Evolutionary conservation across 768 basidiomycete genomes (phyloP).

Genomic region (Leccinum truebloodii): DNA sequence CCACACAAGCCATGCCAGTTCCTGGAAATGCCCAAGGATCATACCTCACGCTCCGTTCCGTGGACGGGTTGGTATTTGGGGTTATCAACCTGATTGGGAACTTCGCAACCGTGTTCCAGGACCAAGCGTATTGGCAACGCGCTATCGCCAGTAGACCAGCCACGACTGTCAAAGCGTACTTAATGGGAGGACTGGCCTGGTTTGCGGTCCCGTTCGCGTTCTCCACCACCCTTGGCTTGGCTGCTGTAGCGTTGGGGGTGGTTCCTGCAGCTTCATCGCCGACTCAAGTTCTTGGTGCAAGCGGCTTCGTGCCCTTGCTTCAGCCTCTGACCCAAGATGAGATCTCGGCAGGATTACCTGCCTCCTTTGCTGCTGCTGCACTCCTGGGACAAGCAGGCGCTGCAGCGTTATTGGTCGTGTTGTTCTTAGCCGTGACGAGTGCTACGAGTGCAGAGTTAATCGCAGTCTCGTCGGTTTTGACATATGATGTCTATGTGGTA

Average conservation of each 20-base stretch:
- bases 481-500: conserved; percentile 85
- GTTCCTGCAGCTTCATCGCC: conserved; percentile 32
- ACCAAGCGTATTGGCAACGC: conserved; percentile 88
- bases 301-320: conserved; percentile 44
- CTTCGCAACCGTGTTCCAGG: conserved; percentile 65
- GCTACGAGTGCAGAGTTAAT: conserved; percentile 91
- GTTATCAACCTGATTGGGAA: conserved; percentile 89
- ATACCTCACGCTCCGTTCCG: conserved; percentile 81
- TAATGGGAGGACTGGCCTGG: conserved; percentile 90
- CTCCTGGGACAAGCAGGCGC: conserved; percentile 82
- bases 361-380: conserved; percentile 81
- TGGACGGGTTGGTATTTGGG: conserved; percentile 77
- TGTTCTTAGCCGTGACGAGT: conserved; percentile 86
- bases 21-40: conserved; percentile 82
- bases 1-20: conserved; percentile 70
- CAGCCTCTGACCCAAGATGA: conserved; percentile 52
- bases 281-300: conserved; percentile 47
- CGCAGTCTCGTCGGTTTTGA: conserved; percentile 81
- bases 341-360: conserved; percentile 86
- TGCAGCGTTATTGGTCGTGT: conserved; percentile 70
- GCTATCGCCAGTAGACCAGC: conserved; percentile 86
- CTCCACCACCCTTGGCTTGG: conserved; percentile 84
- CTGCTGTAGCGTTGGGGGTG: conserved; percentile 77
- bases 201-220: conserved; percentile 88
- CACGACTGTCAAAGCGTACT: conserved; percentile 87